Evolutionary conservation across 306 rosid species (phyloP).

Genomic region (Cyamopsis tetragonoloba): DNA sequence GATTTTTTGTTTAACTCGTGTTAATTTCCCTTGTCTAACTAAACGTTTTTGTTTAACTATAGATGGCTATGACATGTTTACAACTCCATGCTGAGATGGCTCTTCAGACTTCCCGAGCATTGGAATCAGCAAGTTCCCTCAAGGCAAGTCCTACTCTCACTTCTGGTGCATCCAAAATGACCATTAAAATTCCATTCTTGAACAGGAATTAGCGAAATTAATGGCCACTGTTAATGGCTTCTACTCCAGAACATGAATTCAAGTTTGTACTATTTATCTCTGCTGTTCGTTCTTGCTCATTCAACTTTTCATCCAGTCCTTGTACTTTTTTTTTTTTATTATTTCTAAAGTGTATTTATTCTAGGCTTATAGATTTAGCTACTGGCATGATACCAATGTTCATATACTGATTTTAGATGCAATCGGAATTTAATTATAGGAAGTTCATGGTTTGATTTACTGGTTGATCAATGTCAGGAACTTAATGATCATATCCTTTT

Average conservation of each 20-base stretch:
- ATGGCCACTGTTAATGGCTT: slow-evolving; percentile 5
- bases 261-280: not conserved
- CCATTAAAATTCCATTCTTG: slow-evolving; percentile 62
- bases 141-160: slow-evolving; percentile 41
- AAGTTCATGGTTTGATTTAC: no score
- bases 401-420: not conserved
- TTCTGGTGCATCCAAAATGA: slow-evolving; percentile 50
- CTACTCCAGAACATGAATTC: not conserved
- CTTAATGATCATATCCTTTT: no score
- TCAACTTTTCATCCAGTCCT: slow-evolving; percentile 3
- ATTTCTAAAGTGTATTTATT: slow-evolving; percentile 2
- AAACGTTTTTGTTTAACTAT: not conserved
- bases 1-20: not conserved
- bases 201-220: slow-evolving; percentile 27
- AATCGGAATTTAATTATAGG: not conserved
- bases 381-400: not conserved
- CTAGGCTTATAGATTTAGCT: slow-evolving; percentile 9
- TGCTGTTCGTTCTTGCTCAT: not conserved
- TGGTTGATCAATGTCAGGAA: no score
- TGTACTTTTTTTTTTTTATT: no score
- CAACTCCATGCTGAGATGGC: slow-evolving; percentile 98
- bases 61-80: slow-evolving; percentile 87
- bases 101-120: slow-evolving; percentile 80
- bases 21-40: not conserved
- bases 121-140: slow-evolving; percentile 58